Percentiles rank a stretch among this genome's conserved stretches.
Conservation (phyloP, 495 filamentous ascomycete genomes). For the Letharia lupina region DNA sequence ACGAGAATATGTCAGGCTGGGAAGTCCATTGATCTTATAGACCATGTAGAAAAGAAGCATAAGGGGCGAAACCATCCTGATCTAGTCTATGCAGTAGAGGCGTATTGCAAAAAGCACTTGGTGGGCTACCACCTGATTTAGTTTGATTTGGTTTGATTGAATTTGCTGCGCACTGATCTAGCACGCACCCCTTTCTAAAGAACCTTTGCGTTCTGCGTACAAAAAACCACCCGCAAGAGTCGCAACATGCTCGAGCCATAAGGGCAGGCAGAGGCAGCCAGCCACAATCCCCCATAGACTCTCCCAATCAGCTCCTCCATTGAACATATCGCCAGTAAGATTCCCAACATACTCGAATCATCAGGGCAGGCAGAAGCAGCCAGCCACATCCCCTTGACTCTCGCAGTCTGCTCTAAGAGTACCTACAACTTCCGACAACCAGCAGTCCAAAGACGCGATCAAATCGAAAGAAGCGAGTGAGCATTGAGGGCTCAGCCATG, state of each 20-base stretch:
- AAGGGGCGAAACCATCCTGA: background rate
- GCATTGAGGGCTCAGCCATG: background rate
- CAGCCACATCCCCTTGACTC: constrained; percentile 2
- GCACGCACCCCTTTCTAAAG: background rate
- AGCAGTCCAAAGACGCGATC: constrained; percentile 9
- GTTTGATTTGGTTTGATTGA: background rate
- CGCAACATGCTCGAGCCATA: background rate
- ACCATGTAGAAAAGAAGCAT: background rate
- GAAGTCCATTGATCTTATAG: background rate
- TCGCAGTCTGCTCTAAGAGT: background rate
- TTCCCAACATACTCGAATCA: background rate
- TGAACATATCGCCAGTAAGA: background rate
- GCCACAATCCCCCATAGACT: constrained; percentile 7
- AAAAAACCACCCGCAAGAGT: background rate
- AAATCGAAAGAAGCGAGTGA: background rate
- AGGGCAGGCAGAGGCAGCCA: constrained; percentile 12
- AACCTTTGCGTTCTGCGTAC: background rate
- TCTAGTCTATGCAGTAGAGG: background rate
- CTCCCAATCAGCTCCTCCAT: background rate
- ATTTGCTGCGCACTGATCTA: background rate
- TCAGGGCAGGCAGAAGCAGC: constrained; percentile 10
- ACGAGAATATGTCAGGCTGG: background rate
- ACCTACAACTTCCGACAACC: constrained; percentile 1
- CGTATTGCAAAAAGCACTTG: background rate
- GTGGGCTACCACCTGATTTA: background rate